Percentiles rank a stretch among this genome's conserved stretches.
phyloP scores from a whole-genome alignment of 202 grass and related monocot genomes.

The Panicum virgatum region DNA sequence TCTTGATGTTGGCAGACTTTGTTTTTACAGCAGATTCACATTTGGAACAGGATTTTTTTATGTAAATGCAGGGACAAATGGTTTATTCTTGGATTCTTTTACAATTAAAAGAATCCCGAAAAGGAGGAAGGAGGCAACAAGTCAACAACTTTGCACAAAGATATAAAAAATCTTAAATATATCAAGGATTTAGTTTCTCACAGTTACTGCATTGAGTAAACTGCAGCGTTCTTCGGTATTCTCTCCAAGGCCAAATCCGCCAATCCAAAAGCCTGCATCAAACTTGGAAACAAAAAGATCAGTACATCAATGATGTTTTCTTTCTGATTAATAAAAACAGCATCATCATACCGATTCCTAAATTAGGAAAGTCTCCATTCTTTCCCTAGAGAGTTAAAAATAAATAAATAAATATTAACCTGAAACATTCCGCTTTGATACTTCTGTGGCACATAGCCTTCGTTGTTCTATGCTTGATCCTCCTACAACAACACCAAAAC shows the following conservation, averaged over 20 bases:
- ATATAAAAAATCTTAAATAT: neutral
- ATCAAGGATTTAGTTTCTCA: constrained; percentile 43
- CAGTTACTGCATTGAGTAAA: constrained; percentile 81
- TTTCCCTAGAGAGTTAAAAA: constrained; percentile 7
- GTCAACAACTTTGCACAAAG: constrained; percentile 9
- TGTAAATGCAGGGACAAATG: neutral
- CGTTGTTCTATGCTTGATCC: constrained; percentile 74
- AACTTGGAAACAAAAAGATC: constrained; percentile 16
- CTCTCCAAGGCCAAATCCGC: constrained; percentile 92
- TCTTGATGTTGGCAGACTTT: neutral
- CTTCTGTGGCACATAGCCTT: constrained; percentile 80
- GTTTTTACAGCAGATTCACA: constrained; percentile 2
- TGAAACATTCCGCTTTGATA: constrained; percentile 83
- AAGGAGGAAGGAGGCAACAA: too few species aligned
- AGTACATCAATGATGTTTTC: neutral
- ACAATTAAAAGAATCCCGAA: neutral
- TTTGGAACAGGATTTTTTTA: neutral
- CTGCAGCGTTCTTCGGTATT: constrained; percentile 69
- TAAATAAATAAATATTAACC: constrained; percentile 42
- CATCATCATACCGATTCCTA: neutral
- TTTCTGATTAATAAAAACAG: neutral
- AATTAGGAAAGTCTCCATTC: neutral
- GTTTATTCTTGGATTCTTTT: neutral
- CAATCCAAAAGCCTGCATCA: constrained; percentile 84
- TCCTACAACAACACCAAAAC: constrained; percentile 82